phyloP scores from a whole-genome alignment of 305 asterid genomes.

The Fraxinus baroniana region DNA sequence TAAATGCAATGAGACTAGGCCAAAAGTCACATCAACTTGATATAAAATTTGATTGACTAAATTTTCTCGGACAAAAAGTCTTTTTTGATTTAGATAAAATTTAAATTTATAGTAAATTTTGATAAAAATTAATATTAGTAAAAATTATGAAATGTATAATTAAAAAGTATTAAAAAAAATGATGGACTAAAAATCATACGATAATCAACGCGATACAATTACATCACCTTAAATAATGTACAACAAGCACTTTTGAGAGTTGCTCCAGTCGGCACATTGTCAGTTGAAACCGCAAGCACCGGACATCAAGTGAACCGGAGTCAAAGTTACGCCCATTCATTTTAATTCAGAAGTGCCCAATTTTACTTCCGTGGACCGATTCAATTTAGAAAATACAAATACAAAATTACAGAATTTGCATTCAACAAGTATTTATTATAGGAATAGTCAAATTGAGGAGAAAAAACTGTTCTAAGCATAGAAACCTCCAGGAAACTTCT shows the following conservation, averaged over 20 bases:
- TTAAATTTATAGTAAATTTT: too few species aligned
- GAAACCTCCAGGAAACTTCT: constrained; percentile 26
- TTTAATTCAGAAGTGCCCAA: constrained; percentile 18
- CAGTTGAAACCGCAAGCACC: neutral
- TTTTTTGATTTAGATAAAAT: too few species aligned
- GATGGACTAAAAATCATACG: neutral
- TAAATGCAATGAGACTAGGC: neutral
- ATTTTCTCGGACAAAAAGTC: too few species aligned
- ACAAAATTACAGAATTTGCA: constrained; percentile 14
- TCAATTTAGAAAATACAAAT: constrained; percentile 11
- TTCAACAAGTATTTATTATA: constrained; percentile 1
- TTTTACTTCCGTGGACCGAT: constrained; percentile 21
- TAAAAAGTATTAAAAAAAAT: too few species aligned
- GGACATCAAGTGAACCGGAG: neutral
- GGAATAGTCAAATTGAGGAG: neutral
- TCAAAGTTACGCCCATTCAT: neutral
- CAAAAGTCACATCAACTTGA: neutral
- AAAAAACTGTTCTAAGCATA: neutral
- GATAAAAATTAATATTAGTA: too few species aligned
- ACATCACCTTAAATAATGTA: neutral
- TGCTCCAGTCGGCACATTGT: neutral
- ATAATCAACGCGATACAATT: too few species aligned
- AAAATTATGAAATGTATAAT: too few species aligned
- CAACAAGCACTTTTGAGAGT: neutral
- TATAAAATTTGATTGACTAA: too few species aligned